Evolutionary conservation across 768 basidiomycete species (phyloP).

Genomic region (Leccinellum luteum): DNA sequence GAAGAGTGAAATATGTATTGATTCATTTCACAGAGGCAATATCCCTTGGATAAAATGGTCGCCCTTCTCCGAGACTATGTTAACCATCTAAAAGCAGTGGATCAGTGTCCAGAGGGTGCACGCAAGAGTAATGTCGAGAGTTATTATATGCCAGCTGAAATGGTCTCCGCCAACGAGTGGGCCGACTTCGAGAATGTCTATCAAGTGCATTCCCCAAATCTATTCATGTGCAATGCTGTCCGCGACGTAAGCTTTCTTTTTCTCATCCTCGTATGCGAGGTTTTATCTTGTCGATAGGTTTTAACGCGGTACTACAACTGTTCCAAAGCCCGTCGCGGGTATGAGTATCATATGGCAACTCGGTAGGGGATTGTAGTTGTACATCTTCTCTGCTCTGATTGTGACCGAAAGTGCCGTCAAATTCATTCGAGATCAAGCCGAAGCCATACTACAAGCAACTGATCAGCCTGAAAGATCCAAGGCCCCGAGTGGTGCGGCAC

Average conservation of each 20-base stretch:
- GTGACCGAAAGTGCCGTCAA: slow-evolving; percentile 61
- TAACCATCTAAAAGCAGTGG: slow-evolving; percentile 47
- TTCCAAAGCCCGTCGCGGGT: slow-evolving; percentile 67
- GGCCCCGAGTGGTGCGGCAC: slow-evolving; percentile 45
- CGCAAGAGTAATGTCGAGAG: slow-evolving; percentile 39
- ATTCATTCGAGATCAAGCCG: slow-evolving; percentile 83
- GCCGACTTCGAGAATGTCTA: slow-evolving; percentile 87
- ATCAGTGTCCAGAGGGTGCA: slow-evolving; percentile 32
- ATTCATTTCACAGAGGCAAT: slow-evolving; percentile 21
- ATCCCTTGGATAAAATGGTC: slow-evolving; percentile 48
- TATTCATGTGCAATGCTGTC: slow-evolving; percentile 71
- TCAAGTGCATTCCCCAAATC: slow-evolving; percentile 82
- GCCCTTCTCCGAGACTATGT: slow-evolving; percentile 61
- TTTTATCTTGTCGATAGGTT: slow-evolving; percentile 47
- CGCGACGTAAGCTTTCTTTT: slow-evolving; percentile 61
- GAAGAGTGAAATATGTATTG: not conserved
- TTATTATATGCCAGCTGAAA: slow-evolving; percentile 67
- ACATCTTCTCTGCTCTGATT: slow-evolving; percentile 8
- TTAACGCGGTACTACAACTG: slow-evolving; percentile 88
- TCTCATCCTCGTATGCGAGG: not conserved
- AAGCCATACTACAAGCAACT: slow-evolving; percentile 30
- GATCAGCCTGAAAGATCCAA: slow-evolving; percentile 27
- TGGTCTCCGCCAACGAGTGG: slow-evolving; percentile 68
- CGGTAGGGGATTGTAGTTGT: slow-evolving; percentile 45
- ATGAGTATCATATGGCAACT: slow-evolving; percentile 88